Evolutionary conservation across 345 rosid species (phyloP).

Genomic region (Noccaea bulbosa): DNA sequence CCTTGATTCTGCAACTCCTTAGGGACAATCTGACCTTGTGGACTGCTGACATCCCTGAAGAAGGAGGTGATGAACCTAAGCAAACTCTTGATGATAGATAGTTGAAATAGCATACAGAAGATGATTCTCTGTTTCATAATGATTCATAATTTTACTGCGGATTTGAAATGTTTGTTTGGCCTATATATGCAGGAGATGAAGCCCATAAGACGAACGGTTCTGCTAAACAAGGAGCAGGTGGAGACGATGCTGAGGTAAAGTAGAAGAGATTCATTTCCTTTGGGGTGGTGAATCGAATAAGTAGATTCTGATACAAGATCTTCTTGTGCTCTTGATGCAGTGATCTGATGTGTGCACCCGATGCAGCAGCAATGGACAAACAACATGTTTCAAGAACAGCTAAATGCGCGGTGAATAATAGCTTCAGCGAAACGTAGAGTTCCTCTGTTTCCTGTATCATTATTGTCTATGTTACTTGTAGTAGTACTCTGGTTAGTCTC

Average conservation of each 20-base stretch:
- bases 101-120: slow-evolving; percentile 10
- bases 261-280: neutral
- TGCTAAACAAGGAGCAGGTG: slow-evolving; percentile 51
- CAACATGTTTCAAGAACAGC: slow-evolving; percentile 30
- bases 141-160: neutral
- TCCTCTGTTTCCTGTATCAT: slow-evolving; percentile 34
- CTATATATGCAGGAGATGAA: slow-evolving; percentile 48
- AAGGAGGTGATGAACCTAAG: slow-evolving; percentile 55
- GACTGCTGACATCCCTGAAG: slow-evolving; percentile 76
- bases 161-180: neutral
- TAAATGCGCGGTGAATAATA: slow-evolving; percentile 44
- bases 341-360: slow-evolving; percentile 35
- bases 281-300: neutral
- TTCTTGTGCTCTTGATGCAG: slow-evolving; percentile 31
- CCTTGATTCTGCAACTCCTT: slow-evolving; percentile 73
- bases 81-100: slow-evolving; percentile 13
- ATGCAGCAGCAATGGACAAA: slow-evolving; percentile 21
- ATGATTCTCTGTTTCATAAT: neutral
- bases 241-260: slow-evolving; percentile 45
- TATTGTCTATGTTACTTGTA: slow-evolving; percentile 28
- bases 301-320: slow-evolving; percentile 7
- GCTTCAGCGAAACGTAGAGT: slow-evolving; percentile 1
- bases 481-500: slow-evolving; percentile 27
- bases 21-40: slow-evolving; percentile 80
- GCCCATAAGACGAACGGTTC: slow-evolving; percentile 50